Evolutionary conservation across 805 yeast genomes (phyloP).

Genomic region (Pichia rugopelliculosa): DNA sequence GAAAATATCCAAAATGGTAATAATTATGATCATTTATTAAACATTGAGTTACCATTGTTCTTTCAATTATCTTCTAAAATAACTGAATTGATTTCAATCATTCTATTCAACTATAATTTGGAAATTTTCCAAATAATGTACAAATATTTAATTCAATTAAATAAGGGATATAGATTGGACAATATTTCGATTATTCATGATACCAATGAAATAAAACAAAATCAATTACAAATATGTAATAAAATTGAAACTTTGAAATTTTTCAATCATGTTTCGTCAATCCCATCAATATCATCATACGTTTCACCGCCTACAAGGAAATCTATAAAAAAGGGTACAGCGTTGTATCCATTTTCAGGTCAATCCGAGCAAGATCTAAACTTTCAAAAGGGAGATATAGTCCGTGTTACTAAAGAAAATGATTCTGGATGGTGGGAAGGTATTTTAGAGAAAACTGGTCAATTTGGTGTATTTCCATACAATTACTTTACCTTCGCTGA

Average conservation of each 20-base stretch:
- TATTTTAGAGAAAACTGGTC: conserved; percentile 29
- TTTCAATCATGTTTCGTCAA: neutral
- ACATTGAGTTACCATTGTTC: conserved; percentile 41
- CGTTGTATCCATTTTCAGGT: conserved; percentile 33
- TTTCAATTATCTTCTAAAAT: conserved; percentile 28
- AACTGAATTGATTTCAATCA: conserved; percentile 27
- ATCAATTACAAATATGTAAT: neutral
- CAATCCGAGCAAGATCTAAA: conserved; percentile 35
- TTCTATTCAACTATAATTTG: conserved; percentile 29
- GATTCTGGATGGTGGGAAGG: conserved; percentile 48
- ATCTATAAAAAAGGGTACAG: conserved; percentile 27
- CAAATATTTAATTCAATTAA: neutral
- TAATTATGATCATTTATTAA: conserved; percentile 31
- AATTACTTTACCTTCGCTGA: conserved; percentile 27
- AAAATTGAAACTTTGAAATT: conserved; percentile 2
- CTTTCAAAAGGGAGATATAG: conserved; percentile 36
- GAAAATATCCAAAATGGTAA: neutral
- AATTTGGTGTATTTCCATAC: conserved; percentile 38
- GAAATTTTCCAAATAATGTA: neutral
- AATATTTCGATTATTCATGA: conserved; percentile 1
- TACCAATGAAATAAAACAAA: neutral
- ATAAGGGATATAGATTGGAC: neutral
- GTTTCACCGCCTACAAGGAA: conserved; percentile 6
- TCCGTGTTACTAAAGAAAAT: conserved; percentile 31
- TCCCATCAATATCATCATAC: neutral